phyloP scores from a whole-genome alignment of 768 basidiomycete species.

The Erythrobasidium yunnanense region DNA sequence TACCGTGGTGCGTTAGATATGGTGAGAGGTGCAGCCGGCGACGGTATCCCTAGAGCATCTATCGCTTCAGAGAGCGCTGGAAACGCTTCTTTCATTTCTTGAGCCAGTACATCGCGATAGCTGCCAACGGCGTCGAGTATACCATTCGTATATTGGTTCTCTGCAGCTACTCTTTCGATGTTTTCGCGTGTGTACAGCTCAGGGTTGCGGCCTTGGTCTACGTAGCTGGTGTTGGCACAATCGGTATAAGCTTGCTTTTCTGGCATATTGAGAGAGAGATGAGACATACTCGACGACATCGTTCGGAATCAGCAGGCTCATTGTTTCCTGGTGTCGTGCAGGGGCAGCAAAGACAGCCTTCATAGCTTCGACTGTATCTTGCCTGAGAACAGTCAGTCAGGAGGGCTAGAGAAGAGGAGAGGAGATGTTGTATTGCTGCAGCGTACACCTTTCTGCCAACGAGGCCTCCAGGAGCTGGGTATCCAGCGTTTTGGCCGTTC shows the following conservation, averaged over 20 bases:
- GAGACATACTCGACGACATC: conserved; percentile 16
- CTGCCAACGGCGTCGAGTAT: conserved; percentile 31
- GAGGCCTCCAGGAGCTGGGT: conserved; percentile 1
- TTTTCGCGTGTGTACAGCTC: conserved; percentile 35
- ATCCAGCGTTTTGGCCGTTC: neutral
- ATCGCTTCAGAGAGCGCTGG: neutral
- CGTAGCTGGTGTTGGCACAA: conserved; percentile 24
- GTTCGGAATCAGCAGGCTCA: neutral
- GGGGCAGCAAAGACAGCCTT: conserved; percentile 2
- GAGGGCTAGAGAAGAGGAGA: neutral
- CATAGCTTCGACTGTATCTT: conserved; percentile 24
- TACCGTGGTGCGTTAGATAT: no score
- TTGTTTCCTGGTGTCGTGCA: neutral
- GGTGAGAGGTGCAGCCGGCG: no score
- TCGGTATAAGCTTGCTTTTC: neutral
- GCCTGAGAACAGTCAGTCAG: neutral
- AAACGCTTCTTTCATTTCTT: conserved; percentile 14
- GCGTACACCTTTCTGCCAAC: conserved; percentile 19
- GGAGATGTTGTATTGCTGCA: neutral
- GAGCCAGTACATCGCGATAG: conserved; percentile 8
- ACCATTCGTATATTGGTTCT: conserved; percentile 39
- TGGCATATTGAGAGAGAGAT: neutral
- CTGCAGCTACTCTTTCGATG: conserved; percentile 35
- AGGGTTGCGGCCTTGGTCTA: conserved; percentile 38
- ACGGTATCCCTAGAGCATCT: neutral